Evolutionary conservation across 2,329 filamentous ascomycete genomes (phyloP).

Genomic region (Alternaria solani): DNA sequence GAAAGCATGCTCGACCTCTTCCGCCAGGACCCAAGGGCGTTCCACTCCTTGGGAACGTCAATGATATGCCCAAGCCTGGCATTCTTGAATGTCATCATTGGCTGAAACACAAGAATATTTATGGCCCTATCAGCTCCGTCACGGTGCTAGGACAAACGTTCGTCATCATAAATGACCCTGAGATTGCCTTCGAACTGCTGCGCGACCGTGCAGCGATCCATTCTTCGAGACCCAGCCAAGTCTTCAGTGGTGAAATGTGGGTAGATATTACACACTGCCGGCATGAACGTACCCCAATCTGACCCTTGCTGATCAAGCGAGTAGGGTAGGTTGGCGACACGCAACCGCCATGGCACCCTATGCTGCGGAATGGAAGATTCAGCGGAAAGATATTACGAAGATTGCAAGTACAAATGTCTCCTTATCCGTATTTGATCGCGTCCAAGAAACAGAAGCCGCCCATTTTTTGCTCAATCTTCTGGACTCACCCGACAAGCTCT

Average conservation of each 20-base stretch:
- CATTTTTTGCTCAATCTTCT: constrained; percentile 35
- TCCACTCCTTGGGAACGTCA: constrained; percentile 60
- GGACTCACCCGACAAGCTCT: constrained; percentile 25
- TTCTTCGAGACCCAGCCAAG: constrained; percentile 29
- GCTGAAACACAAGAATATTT: constrained; percentile 52
- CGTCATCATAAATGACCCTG: constrained; percentile 33
- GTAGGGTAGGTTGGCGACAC: constrained; percentile 32
- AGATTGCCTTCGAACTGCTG: constrained; percentile 35
- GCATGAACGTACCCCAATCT: constrained; percentile 13
- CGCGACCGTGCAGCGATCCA: constrained; percentile 32
- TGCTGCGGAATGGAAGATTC: constrained; percentile 27
- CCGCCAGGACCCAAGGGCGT: constrained; percentile 61
- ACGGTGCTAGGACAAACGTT: constrained; percentile 37
- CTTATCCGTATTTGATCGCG: constrained; percentile 26
- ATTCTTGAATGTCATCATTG: constrained; percentile 53
- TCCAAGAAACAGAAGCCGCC: constrained; percentile 32
- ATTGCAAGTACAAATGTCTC: constrained; percentile 28
- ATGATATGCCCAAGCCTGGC: constrained; percentile 55
- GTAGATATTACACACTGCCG: constrained; percentile 1
- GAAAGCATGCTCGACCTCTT: constrained; percentile 29
- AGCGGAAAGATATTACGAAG: constrained; percentile 37
- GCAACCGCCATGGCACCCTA: constrained; percentile 27
- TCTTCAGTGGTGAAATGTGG: constrained; percentile 31
- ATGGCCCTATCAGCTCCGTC: constrained; percentile 36
- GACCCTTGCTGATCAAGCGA: background rate